Percentiles rank a stretch among this genome's conserved stretches.
phyloP scores from a whole-genome alignment of 805 yeast genomes.

The Torulaspora delbrueckii region DNA sequence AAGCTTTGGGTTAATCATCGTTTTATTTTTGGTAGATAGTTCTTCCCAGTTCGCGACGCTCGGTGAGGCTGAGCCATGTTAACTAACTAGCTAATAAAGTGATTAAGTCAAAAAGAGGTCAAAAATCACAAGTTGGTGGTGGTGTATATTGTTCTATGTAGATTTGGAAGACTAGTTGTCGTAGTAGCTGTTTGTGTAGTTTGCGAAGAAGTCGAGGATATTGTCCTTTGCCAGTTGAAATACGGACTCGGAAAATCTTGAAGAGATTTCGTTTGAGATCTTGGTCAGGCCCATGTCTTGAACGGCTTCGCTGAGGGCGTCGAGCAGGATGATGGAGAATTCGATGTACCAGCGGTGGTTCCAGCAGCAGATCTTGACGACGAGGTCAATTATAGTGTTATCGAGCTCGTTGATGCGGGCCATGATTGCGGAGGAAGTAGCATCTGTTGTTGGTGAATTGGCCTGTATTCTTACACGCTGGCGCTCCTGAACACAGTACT shows the following conservation, averaged over 20 bases:
- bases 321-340: conserved; percentile 66
- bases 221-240: conserved; percentile 27
- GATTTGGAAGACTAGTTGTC: conserved; percentile 20
- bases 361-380: conserved; percentile 89
- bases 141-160: conserved; percentile 1
- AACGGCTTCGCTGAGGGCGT: conserved; percentile 55
- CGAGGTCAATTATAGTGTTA: conserved; percentile 57
- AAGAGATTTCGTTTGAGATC: conserved; percentile 65
- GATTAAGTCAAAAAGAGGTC: neutral
- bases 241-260: conserved; percentile 50
- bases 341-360: conserved; percentile 96
- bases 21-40: conserved; percentile 6
- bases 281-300: conserved; percentile 75
- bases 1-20: neutral
- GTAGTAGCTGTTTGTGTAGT: conserved; percentile 28
- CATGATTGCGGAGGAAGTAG: conserved; percentile 34
- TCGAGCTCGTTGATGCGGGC: conserved; percentile 37
- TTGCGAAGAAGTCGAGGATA: conserved; percentile 26
- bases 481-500: conserved; percentile 53
- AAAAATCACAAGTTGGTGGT: neutral
- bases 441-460: conserved; percentile 21
- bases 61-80: conserved; percentile 5
- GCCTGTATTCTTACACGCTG: conserved; percentile 24
- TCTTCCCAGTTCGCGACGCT: neutral
- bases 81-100: neutral